Evolutionary conservation across 441 rosid species (phyloP).

Genomic region (Brassica balearica): DNA sequence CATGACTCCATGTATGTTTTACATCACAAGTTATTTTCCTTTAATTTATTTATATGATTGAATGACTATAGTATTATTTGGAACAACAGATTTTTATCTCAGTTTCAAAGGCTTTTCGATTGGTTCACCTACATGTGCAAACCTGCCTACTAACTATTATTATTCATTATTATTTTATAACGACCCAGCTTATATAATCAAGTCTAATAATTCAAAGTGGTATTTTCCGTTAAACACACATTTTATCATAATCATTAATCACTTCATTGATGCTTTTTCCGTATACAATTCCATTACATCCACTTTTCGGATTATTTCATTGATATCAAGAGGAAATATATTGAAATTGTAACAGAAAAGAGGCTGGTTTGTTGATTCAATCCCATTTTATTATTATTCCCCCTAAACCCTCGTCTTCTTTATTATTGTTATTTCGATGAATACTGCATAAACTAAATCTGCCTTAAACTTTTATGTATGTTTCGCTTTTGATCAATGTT

Average conservation of each 20-base stretch:
- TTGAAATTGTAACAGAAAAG: not conserved
- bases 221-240: slow-evolving; percentile 29
- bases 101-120: slow-evolving; percentile 32
- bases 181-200: slow-evolving; percentile 31
- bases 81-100: slow-evolving; percentile 2
- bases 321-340: not conserved
- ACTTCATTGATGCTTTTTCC: not conserved
- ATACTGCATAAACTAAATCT: too few relatives aligned
- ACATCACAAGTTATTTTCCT: not conserved
- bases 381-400: not conserved
- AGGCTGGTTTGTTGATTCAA: not conserved
- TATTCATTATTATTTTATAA: not conserved
- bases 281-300: not conserved
- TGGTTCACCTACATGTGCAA: slow-evolving; percentile 45
- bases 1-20: not conserved
- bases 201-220: slow-evolving; percentile 32
- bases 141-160: slow-evolving; percentile 16
- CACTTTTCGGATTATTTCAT: not conserved
- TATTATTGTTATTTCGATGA: too few relatives aligned
- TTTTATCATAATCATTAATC: slow-evolving; percentile 12
- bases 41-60: not conserved
- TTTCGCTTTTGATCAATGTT: not conserved
- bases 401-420: too few relatives aligned
- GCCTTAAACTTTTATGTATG: too few relatives aligned
- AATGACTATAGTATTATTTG: not conserved